A percentile compares a stretch with the other conserved stretches of the same genome.
Conservation (phyloP, 2,329 filamentous ascomycete species). For the Fusarium neocosmosporiellum region DNA sequence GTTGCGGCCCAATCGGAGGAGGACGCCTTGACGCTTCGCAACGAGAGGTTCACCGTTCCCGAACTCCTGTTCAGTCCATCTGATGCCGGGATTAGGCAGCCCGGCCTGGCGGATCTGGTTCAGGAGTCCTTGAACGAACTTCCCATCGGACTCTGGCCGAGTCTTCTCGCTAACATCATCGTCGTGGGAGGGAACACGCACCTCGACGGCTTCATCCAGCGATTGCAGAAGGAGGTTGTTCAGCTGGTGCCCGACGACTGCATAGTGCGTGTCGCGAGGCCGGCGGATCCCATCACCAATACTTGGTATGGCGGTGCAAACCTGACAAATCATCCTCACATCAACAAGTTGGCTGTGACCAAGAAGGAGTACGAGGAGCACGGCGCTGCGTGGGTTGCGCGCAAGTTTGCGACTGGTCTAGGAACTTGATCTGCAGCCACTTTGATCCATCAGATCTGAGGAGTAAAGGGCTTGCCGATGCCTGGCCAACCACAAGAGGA, state of each 20-base stretch:
- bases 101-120: slow-evolving; percentile 84
- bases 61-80: slow-evolving; percentile 89
- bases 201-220: slow-evolving; percentile 83
- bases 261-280: slow-evolving; percentile 76
- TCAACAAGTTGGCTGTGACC: slow-evolving; percentile 79
- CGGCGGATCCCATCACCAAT: slow-evolving; percentile 78
- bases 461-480: not conserved
- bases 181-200: slow-evolving; percentile 88
- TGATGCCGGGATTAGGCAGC: slow-evolving; percentile 86
- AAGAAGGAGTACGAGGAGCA: slow-evolving; percentile 92
- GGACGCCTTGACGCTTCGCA: slow-evolving; percentile 86
- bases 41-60: slow-evolving; percentile 91
- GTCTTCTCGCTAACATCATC: slow-evolving; percentile 85
- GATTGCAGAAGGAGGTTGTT: slow-evolving; percentile 80
- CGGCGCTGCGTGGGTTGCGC: slow-evolving; percentile 79
- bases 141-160: slow-evolving; percentile 86
- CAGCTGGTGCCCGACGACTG: slow-evolving; percentile 80
- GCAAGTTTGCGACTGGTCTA: slow-evolving; percentile 67
- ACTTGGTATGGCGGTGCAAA: slow-evolving; percentile 89
- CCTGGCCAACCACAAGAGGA: not conserved
- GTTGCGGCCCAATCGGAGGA: slow-evolving; percentile 64
- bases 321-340: slow-evolving; percentile 75
- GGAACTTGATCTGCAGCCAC: slow-evolving; percentile 30
- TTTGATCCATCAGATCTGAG: not conserved
- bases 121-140: slow-evolving; percentile 80